These are phyloP conservation scores for Fusarium sp. DNA, from an alignment of 2,329 filamentous ascomycete genomes.

Conservation along the genomic window DNA sequence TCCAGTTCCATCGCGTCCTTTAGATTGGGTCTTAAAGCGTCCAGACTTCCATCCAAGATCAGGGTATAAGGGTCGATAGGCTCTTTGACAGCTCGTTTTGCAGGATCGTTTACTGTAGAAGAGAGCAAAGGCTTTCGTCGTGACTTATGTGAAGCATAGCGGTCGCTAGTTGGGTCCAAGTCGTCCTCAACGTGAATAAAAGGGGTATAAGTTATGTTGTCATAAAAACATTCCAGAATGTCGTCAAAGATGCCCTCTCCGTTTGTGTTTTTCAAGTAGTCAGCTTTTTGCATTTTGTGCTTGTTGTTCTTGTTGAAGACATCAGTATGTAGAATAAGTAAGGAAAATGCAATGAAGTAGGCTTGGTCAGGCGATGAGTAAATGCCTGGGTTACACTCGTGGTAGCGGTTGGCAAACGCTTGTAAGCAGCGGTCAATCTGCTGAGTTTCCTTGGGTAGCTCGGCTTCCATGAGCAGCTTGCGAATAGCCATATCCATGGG, in stretches of 20 bases:
- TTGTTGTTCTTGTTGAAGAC: constrained; percentile 99
- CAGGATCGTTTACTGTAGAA: constrained; percentile 62
- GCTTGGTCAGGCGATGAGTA: constrained; percentile 91
- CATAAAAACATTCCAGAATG: constrained; percentile 94
- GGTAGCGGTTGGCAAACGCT: constrained; percentile 94
- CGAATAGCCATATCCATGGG: constrained; percentile 98
- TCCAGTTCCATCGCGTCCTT: constrained; percentile 94
- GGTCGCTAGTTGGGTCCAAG: constrained; percentile 80
- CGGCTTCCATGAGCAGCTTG: constrained; percentile 95
- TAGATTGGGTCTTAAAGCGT: constrained; percentile 82
- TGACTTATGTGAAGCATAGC: constrained; percentile 75
- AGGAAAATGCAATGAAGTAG: constrained; percentile 98
- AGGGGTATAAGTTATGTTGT: constrained; percentile 97
- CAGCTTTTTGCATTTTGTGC: constrained; percentile 95
- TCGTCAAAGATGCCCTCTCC: constrained; percentile 95
- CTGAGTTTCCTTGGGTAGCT: constrained; percentile 96
- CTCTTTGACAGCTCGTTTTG: constrained; percentile 76
- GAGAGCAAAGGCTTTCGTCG: constrained; percentile 78
- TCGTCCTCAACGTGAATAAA: constrained; percentile 98
- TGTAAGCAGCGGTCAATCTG: constrained; percentile 96
- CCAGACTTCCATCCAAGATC: constrained; percentile 89
- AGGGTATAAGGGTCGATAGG: constrained; percentile 95
- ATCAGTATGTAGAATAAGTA: constrained; percentile 95
- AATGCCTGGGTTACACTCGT: constrained; percentile 98
- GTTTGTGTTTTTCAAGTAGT: constrained; percentile 94